Base-by-base conservation (phyloP, 176 grass and related monocot genomes). In the Triticum aestivum region DNA sequence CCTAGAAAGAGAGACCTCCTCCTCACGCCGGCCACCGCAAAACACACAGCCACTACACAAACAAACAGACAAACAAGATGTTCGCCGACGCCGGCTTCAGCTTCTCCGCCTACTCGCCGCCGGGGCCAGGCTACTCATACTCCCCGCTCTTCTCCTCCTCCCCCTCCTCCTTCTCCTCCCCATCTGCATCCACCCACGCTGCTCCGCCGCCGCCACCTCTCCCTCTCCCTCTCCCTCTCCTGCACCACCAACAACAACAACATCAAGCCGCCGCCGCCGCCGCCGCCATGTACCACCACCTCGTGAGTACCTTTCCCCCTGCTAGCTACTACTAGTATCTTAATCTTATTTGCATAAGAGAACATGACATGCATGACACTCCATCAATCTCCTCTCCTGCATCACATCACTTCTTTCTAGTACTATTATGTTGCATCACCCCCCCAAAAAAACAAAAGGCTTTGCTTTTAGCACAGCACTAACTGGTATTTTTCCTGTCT, bases 71-170 rank as follows among this genome's bases (percentile, higher is more conserved):
- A 49, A 14, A 5, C 3, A 79, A 27, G 37, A 95, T 95, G 94
- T 95, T 88, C 59, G 87, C 89, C 11, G 89, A 91, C 62, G 87
- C 91, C 2, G 73, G 77, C 2, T 88, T 93, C 7, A 67, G 80
- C 41, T 85, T 85, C 76, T 74, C 73, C 20, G 38, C 84, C 54
- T 89, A 91, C 84, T 70, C 49, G 17, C 80, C 63, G 33, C 32
- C 26, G 73, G 24, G 24, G 12, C 13, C 5, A 4, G 49, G 1
- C 0, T 73, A 45, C 70, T 73, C 70, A 11, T 56, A 56, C 52
- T 56, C 52, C 1, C 52, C 41, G 1, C 5, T n/a, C 42, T 75
- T 75, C 42, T 29, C 29, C 29, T 29, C 29, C 29, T 29, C 27
- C 77, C 56, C 71, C 79, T 83, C 75, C 86, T 42, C 3, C 61